phyloP scores from a whole-genome alignment of 495 filamentous ascomycete species.

The Hyphodiscus hymeniophilus region DNA sequence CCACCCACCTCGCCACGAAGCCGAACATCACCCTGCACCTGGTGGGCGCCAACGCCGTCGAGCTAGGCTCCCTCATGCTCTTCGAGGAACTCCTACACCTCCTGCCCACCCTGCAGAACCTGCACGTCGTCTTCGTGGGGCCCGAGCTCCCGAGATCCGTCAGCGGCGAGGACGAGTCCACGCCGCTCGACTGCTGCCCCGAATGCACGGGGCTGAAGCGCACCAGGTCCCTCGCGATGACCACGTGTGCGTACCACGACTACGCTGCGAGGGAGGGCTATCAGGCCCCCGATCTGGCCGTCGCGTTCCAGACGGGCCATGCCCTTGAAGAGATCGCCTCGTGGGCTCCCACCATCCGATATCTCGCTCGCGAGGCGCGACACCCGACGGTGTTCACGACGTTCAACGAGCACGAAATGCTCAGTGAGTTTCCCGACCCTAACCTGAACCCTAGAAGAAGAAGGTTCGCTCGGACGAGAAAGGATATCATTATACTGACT shows the following conservation, averaged over 20 bases:
- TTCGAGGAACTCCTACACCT: conserved; percentile 14
- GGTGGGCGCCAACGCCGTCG: conserved; percentile 2
- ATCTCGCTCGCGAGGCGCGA: not conserved
- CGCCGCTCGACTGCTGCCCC: conserved; percentile 5
- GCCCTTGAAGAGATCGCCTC: not conserved
- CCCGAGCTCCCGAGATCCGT: not conserved
- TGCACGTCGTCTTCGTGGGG: conserved; percentile 1
- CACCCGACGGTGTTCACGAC: conserved; percentile 7
- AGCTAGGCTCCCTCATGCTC: conserved; percentile 1
- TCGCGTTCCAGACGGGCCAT: conserved; percentile 7
- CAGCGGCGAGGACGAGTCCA: not conserved
- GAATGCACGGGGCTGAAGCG: not conserved
- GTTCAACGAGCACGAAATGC: conserved; percentile 9
- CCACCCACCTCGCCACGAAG: not conserved
- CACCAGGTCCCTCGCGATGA: conserved; percentile 1
- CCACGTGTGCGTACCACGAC: conserved; percentile 5
- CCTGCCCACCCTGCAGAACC: not conserved
- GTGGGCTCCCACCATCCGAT: conserved; percentile 1
- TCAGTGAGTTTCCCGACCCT: no score
- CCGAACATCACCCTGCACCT: conserved; percentile 5
- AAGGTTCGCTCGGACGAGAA: no score
- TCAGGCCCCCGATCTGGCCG: not conserved
- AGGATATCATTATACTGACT: no score
- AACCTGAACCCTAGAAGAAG: no score
- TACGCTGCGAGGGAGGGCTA: not conserved